phyloP scores from a whole-genome alignment of 306 rosid genomes.

The Biancaea sappan region DNA sequence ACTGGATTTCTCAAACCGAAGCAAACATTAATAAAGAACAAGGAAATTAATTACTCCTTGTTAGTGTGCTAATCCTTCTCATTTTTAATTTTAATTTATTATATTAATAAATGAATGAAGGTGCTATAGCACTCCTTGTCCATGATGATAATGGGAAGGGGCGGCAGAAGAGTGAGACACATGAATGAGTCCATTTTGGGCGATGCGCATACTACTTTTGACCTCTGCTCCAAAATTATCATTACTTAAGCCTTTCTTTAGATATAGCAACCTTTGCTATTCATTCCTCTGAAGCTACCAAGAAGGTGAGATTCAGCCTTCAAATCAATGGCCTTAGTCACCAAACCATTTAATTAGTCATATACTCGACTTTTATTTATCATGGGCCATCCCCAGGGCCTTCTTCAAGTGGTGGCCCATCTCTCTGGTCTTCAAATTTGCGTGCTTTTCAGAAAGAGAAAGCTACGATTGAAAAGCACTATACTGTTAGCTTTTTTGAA shows the following conservation, averaged over 20 bases:
- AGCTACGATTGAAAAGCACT: background rate
- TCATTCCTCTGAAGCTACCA: constrained; percentile 38
- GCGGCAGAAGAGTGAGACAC: constrained; percentile 33
- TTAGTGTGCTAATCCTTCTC: background rate
- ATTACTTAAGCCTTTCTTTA: constrained; percentile 39
- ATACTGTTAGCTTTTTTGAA: constrained; percentile 30
- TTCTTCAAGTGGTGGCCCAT: constrained; percentile 36
- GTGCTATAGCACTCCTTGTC: constrained; percentile 14
- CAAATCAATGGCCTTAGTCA: constrained; percentile 9
- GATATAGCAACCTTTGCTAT: background rate
- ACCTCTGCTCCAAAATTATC: constrained; percentile 29
- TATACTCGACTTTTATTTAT: background rate
- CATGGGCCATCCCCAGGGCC: background rate
- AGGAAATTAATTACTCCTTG: no score
- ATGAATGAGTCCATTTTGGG: constrained; percentile 24
- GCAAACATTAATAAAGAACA: no score
- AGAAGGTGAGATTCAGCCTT: constrained; percentile 29
- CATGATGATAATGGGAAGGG: constrained; percentile 23
- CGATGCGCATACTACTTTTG: constrained; percentile 49
- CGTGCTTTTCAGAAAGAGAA: constrained; percentile 19
- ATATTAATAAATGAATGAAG: background rate
- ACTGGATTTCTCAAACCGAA: background rate
- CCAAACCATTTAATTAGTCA: constrained; percentile 9
- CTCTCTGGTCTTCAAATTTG: constrained; percentile 32
- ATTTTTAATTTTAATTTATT: background rate